phyloP scores from a whole-genome alignment of 805 yeast genomes.

The Candida yuanshanica region DNA sequence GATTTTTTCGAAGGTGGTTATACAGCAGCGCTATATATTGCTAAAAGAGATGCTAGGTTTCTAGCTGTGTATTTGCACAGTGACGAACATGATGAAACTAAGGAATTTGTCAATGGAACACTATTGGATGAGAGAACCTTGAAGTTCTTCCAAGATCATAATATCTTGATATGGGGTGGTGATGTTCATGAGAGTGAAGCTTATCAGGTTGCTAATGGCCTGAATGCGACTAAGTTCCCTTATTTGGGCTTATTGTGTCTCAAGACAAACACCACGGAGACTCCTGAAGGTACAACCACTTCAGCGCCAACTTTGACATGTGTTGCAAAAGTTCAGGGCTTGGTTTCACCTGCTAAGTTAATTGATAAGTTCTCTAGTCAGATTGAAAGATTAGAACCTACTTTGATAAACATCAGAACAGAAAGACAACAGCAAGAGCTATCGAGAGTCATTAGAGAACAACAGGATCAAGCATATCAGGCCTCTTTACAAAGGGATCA shows the following conservation, averaged over 20 bases:
- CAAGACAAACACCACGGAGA: conserved; percentile 45
- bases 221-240: conserved; percentile 73
- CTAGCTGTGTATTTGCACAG: conserved; percentile 70
- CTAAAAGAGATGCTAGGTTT: conserved; percentile 67
- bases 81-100: conserved; percentile 60
- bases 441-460: conserved; percentile 51
- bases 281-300: conserved; percentile 50
- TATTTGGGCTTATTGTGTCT: conserved; percentile 71
- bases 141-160: conserved; percentile 39
- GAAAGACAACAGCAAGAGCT: conserved; percentile 58
- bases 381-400: conserved; percentile 54
- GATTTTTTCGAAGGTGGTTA: conserved; percentile 67
- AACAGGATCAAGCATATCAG: conserved; percentile 76
- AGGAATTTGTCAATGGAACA: conserved; percentile 46
- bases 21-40: conserved; percentile 67
- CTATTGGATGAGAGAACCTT: conserved; percentile 47
- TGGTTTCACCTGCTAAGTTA: conserved; percentile 34
- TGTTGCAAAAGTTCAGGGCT: conserved; percentile 60
- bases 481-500: conserved; percentile 65
- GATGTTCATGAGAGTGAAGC: conserved; percentile 78
- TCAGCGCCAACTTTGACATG: conserved; percentile 54
- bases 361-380: conserved; percentile 40
- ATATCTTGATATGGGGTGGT: conserved; percentile 82
- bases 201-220: conserved; percentile 70
- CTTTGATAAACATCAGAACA: conserved; percentile 51